A percentile compares a stretch with the other conserved stretches of the same genome.
These are phyloP conservation scores for Amanita exitialis DNA, from an alignment of 768 basidiomycete genomes.

Conservation along the genomic window DNA sequence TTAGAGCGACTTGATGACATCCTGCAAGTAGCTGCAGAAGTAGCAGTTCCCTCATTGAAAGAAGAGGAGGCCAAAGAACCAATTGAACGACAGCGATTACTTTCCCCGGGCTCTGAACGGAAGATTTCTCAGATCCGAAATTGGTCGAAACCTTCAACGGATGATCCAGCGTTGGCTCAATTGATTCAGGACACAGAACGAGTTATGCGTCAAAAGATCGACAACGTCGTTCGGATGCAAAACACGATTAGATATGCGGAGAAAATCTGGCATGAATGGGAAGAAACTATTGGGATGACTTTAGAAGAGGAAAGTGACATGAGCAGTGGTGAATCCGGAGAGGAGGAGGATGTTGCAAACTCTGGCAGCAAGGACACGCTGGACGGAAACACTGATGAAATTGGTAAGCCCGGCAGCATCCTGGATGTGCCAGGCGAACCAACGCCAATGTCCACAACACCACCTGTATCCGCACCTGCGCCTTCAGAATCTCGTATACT, in stretches of 20 bases:
- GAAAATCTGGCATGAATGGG: slow-evolving; percentile 96
- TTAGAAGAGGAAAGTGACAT: slow-evolving; percentile 37
- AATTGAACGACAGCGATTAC: slow-evolving; percentile 83
- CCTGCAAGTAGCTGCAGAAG: slow-evolving; percentile 65
- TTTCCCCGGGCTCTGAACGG: slow-evolving; percentile 84
- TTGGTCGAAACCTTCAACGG: slow-evolving; percentile 80
- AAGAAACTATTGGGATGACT: slow-evolving; percentile 70
- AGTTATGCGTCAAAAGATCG: slow-evolving; percentile 87
- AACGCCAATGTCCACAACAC: slow-evolving; percentile 57
- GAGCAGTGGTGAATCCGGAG: slow-evolving; percentile 34
- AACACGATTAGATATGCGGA: slow-evolving; percentile 96
- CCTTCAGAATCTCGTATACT: slow-evolving; percentile 19
- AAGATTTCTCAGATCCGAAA: slow-evolving; percentile 75
- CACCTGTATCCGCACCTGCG: slow-evolving; percentile 27
- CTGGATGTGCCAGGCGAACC: slow-evolving; percentile 47
- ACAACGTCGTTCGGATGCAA: slow-evolving; percentile 91
- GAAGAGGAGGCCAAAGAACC: slow-evolving; percentile 90
- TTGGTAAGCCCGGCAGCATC: background rate
- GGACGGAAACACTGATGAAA: slow-evolving; percentile 16
- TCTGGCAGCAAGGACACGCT: slow-evolving; percentile 12
- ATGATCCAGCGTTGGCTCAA: slow-evolving; percentile 76
- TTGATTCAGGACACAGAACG: slow-evolving; percentile 84
- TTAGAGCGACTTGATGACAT: slow-evolving; percentile 86
- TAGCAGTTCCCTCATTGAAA: slow-evolving; percentile 80
- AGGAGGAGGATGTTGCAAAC: slow-evolving; percentile 27